A percentile compares a stretch with the other conserved stretches of the same genome.
phyloP scores from a whole-genome alignment of 2,329 filamentous ascomycete species.

The Diaporthe citri region DNA sequence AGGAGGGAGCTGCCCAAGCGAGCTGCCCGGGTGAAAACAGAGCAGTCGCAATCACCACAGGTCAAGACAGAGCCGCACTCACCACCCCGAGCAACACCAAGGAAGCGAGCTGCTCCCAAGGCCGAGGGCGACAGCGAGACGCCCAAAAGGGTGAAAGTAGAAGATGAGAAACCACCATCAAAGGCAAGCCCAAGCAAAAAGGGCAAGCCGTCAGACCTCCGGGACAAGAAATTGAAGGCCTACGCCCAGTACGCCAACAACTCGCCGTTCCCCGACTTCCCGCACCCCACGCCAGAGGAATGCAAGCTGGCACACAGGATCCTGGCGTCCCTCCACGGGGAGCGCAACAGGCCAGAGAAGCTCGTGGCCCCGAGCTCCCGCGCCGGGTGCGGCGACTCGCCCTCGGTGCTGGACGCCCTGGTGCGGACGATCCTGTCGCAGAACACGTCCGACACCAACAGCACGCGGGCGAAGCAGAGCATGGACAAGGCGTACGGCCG shows the following conservation, averaged over 20 bases:
- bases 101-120: slow-evolving; percentile 38
- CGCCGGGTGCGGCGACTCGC: slow-evolving; percentile 70
- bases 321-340: slow-evolving; percentile 74
- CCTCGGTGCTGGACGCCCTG: slow-evolving; percentile 65
- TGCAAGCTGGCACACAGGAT: slow-evolving; percentile 77
- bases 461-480: slow-evolving; percentile 69
- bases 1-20: slow-evolving; percentile 32
- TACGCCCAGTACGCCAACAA: slow-evolving; percentile 55
- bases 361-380: slow-evolving; percentile 73
- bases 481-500: slow-evolving; percentile 60
- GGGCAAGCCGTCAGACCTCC: slow-evolving; percentile 45
- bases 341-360: slow-evolving; percentile 69
- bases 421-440: slow-evolving; percentile 66
- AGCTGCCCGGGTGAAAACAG: slow-evolving; percentile 36
- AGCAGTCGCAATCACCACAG: slow-evolving; percentile 4
- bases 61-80: slow-evolving; percentile 26
- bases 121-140: slow-evolving; percentile 6
- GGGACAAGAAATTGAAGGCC: slow-evolving; percentile 58
- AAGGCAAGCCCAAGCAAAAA: slow-evolving; percentile 37
- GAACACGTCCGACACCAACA: slow-evolving; percentile 66
- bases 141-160: slow-evolving; percentile 34
- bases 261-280: slow-evolving; percentile 77
- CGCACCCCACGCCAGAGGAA: slow-evolving; percentile 74
- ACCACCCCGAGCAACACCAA: neutral
- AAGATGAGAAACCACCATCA: slow-evolving; percentile 17